Evolutionary conservation across 2,329 filamentous ascomycete genomes (phyloP).

Genomic region (Botrytis fragariae): DNA sequence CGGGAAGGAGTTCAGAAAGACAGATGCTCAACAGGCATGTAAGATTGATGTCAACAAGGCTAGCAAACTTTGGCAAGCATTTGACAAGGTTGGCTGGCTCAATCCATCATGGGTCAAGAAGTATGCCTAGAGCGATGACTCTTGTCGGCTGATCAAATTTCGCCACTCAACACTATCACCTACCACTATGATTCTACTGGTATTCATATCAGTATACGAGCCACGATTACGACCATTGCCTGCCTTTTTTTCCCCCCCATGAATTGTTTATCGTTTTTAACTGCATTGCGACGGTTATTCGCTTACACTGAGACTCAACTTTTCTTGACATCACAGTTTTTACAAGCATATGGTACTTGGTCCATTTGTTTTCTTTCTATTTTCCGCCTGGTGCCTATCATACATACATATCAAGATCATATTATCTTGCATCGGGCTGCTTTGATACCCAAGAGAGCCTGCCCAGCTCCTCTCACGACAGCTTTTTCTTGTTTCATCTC

Average conservation of each 20-base stretch:
- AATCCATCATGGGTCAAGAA: slow-evolving; percentile 31
- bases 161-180: slow-evolving; percentile 8
- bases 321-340: slow-evolving; percentile 29
- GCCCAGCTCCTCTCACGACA: slow-evolving; percentile 35
- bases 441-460: slow-evolving; percentile 37
- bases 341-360: slow-evolving; percentile 16
- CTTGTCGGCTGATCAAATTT: slow-evolving; percentile 18
- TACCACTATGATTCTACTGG: not conserved
- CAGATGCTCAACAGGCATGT: slow-evolving; percentile 92
- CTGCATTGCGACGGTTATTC: slow-evolving; percentile 33
- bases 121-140: slow-evolving; percentile 23
- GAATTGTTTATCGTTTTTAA: slow-evolving; percentile 5
- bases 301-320: slow-evolving; percentile 21
- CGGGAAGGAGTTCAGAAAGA: slow-evolving; percentile 88
- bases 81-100: slow-evolving; percentile 84
- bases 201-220: slow-evolving; percentile 2
- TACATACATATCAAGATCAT: slow-evolving; percentile 14
- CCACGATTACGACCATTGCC: slow-evolving; percentile 10
- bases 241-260: slow-evolving; percentile 1
- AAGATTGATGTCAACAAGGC: slow-evolving; percentile 99
- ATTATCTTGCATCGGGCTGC: slow-evolving; percentile 34
- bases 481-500: slow-evolving; percentile 14
- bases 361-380: slow-evolving; percentile 14
- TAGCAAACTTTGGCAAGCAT: slow-evolving; percentile 86
- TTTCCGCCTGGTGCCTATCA: slow-evolving; percentile 25